Base-by-base conservation (phyloP, 1,139 yeast genomes). In the Candida sanyaensis region DNA sequence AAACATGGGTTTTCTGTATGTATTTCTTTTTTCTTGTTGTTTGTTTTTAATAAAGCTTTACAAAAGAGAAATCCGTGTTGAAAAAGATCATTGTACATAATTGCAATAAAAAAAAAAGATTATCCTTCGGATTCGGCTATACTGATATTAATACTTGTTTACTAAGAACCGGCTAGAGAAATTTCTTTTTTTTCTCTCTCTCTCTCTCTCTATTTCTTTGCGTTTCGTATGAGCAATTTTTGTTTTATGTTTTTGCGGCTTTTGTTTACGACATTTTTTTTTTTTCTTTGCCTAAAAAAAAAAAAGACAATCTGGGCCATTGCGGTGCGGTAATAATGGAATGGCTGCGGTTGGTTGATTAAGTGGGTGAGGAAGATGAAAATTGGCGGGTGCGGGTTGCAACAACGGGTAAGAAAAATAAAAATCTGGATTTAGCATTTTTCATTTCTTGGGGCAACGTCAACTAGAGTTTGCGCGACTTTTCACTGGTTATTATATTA, bases 111-210 rank as follows among this genome's bases (percentile, higher is more conserved):
- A 24, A 30, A 36, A 29, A 36, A 17, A 24, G 39, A 36, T 36
- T 36, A 36, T 36, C 30, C 30, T 36, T 36, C 17, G 39, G 39
- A 26, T 36, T 36, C 39, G 39, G 39, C 39, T 36, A 23, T 36
- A 36, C 29, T 26, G 28, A 4, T 6, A 26, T 26, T 26, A 26
- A 26, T 21, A 34, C 24, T 11, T 26, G 29, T 24, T 36, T 24
- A 36, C 17, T 36, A 24, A 36, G 29, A 36, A n/a, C 39, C 39
- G 39, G 39, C 29, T 24, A n/a, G 21, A 24, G 24, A 36, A 36
- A 36, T 36, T 36, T 36, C 39, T 36, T 36, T 36, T 36, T 32
- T 12, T 32, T 12, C 4, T 11, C 5, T 32, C 12, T 17, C 5
- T 32, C 12, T 17, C 3, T 17, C 21, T 17, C 21, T 17, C 21